Conservation (phyloP, 1,139 yeast genomes). For the Taphrina wiesneri region DNA sequence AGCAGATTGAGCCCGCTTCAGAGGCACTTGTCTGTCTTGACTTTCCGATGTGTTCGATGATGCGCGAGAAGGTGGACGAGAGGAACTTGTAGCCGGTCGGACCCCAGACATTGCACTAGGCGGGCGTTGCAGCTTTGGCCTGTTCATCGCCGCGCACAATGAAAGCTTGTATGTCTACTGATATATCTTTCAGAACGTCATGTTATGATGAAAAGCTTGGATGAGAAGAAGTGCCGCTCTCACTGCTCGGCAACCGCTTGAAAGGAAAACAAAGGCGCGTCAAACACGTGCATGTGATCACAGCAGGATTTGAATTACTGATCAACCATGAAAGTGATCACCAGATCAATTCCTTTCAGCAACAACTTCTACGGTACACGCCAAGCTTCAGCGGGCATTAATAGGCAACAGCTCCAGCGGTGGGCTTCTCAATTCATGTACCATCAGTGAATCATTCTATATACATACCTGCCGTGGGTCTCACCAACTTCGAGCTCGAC, state of each 20-base stretch:
- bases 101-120: constrained; percentile 30
- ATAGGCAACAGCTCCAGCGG: no score
- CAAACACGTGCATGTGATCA: not conserved
- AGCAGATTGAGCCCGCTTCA: constrained; percentile 2
- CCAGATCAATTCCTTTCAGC: no score
- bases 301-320: not conserved
- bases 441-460: not conserved
- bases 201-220: not conserved
- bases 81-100: constrained; percentile 16
- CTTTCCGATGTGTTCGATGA: constrained; percentile 6
- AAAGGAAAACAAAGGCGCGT: constrained; percentile 8
- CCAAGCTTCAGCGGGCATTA: no score
- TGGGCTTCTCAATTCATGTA: not conserved
- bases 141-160: constrained; percentile 3
- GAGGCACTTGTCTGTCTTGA: constrained; percentile 7
- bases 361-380: no score
- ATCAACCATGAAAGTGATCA: no score
- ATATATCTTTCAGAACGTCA: not conserved
- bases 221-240: not conserved
- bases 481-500: no score
- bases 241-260: not conserved
- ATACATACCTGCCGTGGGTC: not conserved
- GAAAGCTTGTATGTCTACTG: not conserved
- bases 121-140: constrained; percentile 26
- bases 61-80: constrained; percentile 33